Evolutionary conservation across 2,329 filamentous ascomycete species (phyloP).

Genomic region (Chaetomium sp.): DNA sequence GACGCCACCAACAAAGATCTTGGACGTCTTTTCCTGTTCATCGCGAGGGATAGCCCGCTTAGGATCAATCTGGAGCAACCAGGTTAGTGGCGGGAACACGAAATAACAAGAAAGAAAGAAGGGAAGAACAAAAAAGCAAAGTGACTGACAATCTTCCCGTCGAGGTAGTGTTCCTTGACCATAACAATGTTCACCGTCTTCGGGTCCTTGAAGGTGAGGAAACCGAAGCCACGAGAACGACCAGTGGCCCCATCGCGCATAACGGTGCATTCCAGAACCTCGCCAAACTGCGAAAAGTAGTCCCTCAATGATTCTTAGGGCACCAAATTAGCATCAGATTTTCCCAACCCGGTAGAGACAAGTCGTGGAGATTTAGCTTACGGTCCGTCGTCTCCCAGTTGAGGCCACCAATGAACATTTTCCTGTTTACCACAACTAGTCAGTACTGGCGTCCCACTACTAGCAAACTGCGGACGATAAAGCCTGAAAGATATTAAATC

Average conservation of each 20-base stretch:
- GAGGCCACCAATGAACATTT: constrained; percentile 98
- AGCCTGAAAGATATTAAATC: background rate
- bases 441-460: constrained; percentile 16
- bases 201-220: constrained; percentile 94
- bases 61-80: constrained; percentile 73
- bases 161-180: constrained; percentile 98
- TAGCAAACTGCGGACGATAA: background rate
- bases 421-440: constrained; percentile 50
- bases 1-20: constrained; percentile 97
- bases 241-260: constrained; percentile 96
- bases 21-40: constrained; percentile 96
- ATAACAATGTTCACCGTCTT: constrained; percentile 99
- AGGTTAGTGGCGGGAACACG: background rate
- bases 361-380: constrained; percentile 43
- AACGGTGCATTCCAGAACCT: constrained; percentile 97
- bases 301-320: constrained; percentile 81
- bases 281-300: constrained; percentile 96
- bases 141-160: constrained; percentile 87
- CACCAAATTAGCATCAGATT: constrained; percentile 1
- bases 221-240: constrained; percentile 91
- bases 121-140: background rate
- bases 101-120: background rate
- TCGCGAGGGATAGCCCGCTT: constrained; percentile 96
- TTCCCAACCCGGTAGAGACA: background rate
- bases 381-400: constrained; percentile 99